Evolutionary conservation across 2,329 filamentous ascomycete genomes (phyloP), one percentile per base, ranked within the genome.

Genomic region (Aspergillus floridensis): DNA sequence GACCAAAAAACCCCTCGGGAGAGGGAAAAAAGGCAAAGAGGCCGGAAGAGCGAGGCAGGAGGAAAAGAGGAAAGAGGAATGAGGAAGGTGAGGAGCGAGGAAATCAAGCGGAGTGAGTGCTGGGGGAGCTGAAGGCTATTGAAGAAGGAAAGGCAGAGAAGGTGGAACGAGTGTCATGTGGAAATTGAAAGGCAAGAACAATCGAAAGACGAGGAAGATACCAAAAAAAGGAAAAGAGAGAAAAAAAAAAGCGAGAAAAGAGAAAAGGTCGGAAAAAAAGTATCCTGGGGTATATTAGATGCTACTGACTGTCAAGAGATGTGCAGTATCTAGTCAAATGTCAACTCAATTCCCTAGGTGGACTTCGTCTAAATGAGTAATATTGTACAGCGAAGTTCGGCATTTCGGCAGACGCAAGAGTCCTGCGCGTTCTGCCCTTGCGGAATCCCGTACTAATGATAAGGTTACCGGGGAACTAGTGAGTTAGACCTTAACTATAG

Each of bases 151-250:
- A 46, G n/a, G 26, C 26, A 8, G 26, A 29, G 7, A 21, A 6
- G 29, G 24, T 12, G 35, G 31, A 19, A 21, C 2, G 44, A 12
- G 16, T 11, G 5, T 26, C 21, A n/a, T n/a, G 14, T 19, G 47
- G 21, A 14, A 49, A 5, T 26, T 12, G 53, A 19, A 49, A n/a
- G 32, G 19, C 11, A 14, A 32, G 35, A 29, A 50, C 14, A 48
- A 53, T 26, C 5, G 21, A 38, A 56, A n/a, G 52, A 29, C 38
- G 29, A 2, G 26, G 11, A 22, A 52, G 41, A 59, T 56, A 59
- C 14, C 53, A 44, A n/a, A n/a, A 38, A 56, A 59, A 58, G 56
- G 35, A 54, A 53, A 51, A 57, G 59, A 57, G 57, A 35, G 35
- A 57, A 49, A 58, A 54, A 61, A 49, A 51, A 55, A 59, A 60